A percentile compares a stretch with the other conserved stretches of the same genome.
Conservation (phyloP, 2,329 filamentous ascomycete species). For the Curvularia verruculosa region DNA sequence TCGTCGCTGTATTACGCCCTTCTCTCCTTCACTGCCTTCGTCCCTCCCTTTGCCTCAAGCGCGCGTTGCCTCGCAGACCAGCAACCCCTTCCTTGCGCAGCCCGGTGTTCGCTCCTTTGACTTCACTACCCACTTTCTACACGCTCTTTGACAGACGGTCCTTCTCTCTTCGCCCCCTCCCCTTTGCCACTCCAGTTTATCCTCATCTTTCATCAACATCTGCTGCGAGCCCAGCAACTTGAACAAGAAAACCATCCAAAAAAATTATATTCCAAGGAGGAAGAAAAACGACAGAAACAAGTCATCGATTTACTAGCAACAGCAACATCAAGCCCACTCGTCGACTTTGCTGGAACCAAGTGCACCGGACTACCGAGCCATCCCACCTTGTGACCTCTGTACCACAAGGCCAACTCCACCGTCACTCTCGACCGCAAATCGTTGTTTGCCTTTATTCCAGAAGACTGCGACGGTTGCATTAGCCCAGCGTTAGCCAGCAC, state of each 20-base stretch:
- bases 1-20: slow-evolving; percentile 21
- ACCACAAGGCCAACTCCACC: slow-evolving; percentile 32
- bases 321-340: slow-evolving; percentile 4
- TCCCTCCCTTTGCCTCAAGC: slow-evolving; percentile 34
- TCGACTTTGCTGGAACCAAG: slow-evolving; percentile 15
- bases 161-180: slow-evolving; percentile 13
- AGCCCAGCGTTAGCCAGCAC: slow-evolving; percentile 24
- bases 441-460: slow-evolving; percentile 30
- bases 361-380: slow-evolving; percentile 17
- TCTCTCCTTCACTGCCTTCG: slow-evolving; percentile 28
- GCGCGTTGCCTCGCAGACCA: slow-evolving; percentile 32
- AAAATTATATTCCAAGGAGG: too few species aligned
- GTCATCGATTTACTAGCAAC: slow-evolving; percentile 19
- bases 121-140: slow-evolving; percentile 43
- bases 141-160: slow-evolving; percentile 48
- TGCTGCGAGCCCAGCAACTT: slow-evolving; percentile 41
- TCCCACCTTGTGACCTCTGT: slow-evolving; percentile 26
- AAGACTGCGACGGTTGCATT: slow-evolving; percentile 26
- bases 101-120: slow-evolving; percentile 52
- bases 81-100: slow-evolving; percentile 37
- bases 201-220: slow-evolving; percentile 20
- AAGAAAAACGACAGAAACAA: background rate
- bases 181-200: slow-evolving; percentile 24
- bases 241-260: slow-evolving; percentile 12
- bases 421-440: background rate